Base-by-base conservation (phyloP, 306 rosid genomes). In the Citrullus mucosospermus region DNA sequence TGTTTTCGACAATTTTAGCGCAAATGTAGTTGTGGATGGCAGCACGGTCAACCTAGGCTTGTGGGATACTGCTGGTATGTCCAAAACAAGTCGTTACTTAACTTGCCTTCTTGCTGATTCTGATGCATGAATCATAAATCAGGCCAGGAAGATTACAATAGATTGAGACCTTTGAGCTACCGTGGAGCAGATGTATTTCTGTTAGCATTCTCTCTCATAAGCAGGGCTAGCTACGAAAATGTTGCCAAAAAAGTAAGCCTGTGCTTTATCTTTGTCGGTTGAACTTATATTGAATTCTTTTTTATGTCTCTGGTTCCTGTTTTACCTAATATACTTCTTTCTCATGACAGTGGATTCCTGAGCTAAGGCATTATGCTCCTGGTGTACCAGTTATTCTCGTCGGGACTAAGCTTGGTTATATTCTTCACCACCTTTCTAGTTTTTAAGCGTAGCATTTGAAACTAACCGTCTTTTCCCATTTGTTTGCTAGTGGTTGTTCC, bases 81-180 rank as follows among this genome's bases (percentile, higher is more conserved):
- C 63, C 8, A 75, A 34, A 62, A 75, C 78, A 36, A 18, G 32
- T 55, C 78, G 59, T 75, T 12, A 20, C 25, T 4, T 54, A 48
- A 28, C 82, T 51, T 70, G 6, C 39, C 61, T 60, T 61, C 46
- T 50, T 68, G 57, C 57, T 78, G 53, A 79, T 58, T 73, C 78
- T 90, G 71, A 83, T 83, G 80, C 74, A 81, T 85, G 80, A 84
- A 62, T 85, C 73, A 66, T 87, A 76, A 54, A 83, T 86, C 93
- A 94, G 98, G 98, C 81, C 98, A 94, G 86, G 98, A 94, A 88
- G 98, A 94, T 83, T 94, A 94, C 86, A 92, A 94, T 83, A 89
- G 97, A 86, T 88, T 94, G 80, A 86, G 98, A 82, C 98, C 98
- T 48, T 88, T 94, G 83, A 94, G 98, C 90, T 94, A 94, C 80